Conservation (phyloP, 78 protist species). For the Cavenderia fasciculata region DNA sequence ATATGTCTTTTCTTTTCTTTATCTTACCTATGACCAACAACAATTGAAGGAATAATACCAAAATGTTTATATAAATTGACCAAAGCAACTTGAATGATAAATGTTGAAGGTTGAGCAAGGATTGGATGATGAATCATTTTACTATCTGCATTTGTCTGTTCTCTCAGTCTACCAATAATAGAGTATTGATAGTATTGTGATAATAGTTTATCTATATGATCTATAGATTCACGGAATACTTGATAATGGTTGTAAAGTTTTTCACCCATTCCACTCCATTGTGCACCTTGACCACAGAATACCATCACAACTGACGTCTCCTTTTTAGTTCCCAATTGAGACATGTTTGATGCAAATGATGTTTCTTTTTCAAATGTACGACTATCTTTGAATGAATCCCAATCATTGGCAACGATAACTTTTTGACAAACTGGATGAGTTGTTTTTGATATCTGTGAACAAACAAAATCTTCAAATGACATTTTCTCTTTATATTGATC, state of each 20-base stretch:
- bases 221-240: background rate
- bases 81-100: constrained; percentile 43
- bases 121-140: constrained; percentile 33
- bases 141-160: background rate
- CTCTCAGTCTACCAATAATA: background rate
- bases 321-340: background rate
- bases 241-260: background rate
- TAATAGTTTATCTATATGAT: background rate
- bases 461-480: background rate
- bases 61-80: background rate
- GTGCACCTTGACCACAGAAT: constrained; percentile 35
- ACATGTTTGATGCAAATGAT: background rate
- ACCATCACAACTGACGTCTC: background rate
- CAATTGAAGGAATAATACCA: constrained; percentile 29
- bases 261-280: constrained; percentile 15
- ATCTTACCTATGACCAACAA: constrained; percentile 47
- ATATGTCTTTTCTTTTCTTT: background rate
- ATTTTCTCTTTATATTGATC: background rate
- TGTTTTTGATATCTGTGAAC: background rate
- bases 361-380: background rate
- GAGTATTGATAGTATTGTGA: constrained; percentile 12
- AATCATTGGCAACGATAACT: constrained; percentile 11
- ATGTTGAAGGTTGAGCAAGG: constrained; percentile 44
- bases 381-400: constrained; percentile 4
- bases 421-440: background rate